Conservation (phyloP, 176 grass and related monocot genomes). For the Lolium perenne region DNA sequence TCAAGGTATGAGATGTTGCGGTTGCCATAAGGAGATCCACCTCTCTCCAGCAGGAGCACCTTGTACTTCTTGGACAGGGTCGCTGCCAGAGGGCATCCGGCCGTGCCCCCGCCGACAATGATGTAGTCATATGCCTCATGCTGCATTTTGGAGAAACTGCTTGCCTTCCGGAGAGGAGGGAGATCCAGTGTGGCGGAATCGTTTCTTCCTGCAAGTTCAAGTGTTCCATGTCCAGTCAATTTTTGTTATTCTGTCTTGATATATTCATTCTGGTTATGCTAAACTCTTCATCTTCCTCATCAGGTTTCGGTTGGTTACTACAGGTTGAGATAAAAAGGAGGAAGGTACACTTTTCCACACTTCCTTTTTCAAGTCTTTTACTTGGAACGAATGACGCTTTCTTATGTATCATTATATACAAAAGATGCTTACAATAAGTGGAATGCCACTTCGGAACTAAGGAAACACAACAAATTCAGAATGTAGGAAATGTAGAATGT, state of each 20-base stretch:
- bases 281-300: neutral
- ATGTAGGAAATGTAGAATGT: neutral
- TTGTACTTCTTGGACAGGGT: slow-evolving; percentile 81
- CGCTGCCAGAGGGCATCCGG: slow-evolving; percentile 83
- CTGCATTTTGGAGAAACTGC: slow-evolving; percentile 56
- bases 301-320: slow-evolving; percentile 38
- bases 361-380: neutral
- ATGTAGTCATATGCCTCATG: slow-evolving; percentile 78
- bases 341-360: neutral
- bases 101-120: slow-evolving; percentile 81
- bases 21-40: slow-evolving; percentile 86
- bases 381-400: neutral
- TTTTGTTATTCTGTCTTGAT: slow-evolving; percentile 10
- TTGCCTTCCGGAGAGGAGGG: slow-evolving; percentile 64
- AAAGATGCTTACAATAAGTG: slow-evolving; percentile 1
- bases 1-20: slow-evolving; percentile 80
- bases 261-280: neutral
- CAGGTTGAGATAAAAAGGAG: neutral
- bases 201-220: slow-evolving; percentile 62
- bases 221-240: slow-evolving; percentile 13
- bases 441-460: neutral
- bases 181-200: slow-evolving; percentile 37
- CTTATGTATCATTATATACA: neutral
- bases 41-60: slow-evolving; percentile 84
- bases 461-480: slow-evolving; percentile 31